Percentiles rank a stretch among this genome's conserved stretches.
These are phyloP conservation scores for Gossypium gossypioides DNA, from an alignment of 441 rosid species.

Conservation along the genomic window DNA sequence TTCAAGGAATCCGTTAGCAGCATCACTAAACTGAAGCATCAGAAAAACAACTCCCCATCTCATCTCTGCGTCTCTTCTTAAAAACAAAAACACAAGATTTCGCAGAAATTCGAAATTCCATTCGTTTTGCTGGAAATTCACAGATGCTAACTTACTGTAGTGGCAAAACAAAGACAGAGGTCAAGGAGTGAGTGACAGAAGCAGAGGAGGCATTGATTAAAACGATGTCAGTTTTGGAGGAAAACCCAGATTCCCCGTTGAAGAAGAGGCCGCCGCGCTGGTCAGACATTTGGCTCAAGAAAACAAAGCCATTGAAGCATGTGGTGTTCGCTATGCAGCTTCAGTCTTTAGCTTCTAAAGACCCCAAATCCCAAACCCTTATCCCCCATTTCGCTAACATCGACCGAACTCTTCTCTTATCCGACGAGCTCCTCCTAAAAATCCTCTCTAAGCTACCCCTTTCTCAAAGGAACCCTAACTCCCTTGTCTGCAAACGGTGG, in stretches of 20 bases:
- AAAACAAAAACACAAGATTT: neutral
- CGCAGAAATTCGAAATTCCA: neutral
- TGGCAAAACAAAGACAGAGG: neutral
- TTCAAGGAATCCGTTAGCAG: conserved; percentile 23
- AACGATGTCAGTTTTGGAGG: conserved; percentile 40
- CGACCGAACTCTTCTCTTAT: conserved; percentile 56
- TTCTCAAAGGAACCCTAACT: conserved; percentile 39
- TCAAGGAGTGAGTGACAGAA: conserved; percentile 1
- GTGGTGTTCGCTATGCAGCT: conserved; percentile 49
- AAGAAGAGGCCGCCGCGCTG: conserved; percentile 46
- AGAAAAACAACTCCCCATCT: too few relatives aligned
- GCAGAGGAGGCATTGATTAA: neutral
- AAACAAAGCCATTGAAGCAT: conserved; percentile 40
- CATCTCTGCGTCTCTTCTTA: too few relatives aligned
- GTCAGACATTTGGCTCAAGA: conserved; percentile 67
- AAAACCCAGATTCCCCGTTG: conserved; percentile 32
- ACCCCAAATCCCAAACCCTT: conserved; percentile 37
- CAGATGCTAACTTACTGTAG: neutral
- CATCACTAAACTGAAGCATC: neutral
- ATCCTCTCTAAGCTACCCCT: conserved; percentile 41
- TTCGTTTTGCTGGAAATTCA: neutral
- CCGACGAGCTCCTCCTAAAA: conserved; percentile 45
- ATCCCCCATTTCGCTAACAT: conserved; percentile 25
- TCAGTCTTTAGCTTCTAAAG: conserved; percentile 37
- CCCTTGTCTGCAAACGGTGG: conserved; percentile 59